These are phyloP conservation scores for Orbilia blumenaviensis DNA, from an alignment of 2,329 filamentous ascomycete species.

Conservation along the genomic window DNA sequence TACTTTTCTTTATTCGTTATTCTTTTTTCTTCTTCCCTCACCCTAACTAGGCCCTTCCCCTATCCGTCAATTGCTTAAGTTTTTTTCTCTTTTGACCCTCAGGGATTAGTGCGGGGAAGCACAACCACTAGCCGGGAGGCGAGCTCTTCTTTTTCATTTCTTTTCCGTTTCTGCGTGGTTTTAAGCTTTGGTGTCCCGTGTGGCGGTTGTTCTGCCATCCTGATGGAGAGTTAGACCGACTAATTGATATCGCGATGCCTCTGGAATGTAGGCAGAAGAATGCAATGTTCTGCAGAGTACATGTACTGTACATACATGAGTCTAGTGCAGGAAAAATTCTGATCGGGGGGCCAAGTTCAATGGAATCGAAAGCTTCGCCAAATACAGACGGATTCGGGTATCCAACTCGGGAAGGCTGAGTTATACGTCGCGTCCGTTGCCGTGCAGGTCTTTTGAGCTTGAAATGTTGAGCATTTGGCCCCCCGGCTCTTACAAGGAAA, in stretches of 20 bases:
- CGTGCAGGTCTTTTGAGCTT: background rate
- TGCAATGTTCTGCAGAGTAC: constrained; percentile 2
- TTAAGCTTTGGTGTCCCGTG: constrained; percentile 20
- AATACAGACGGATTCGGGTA: background rate
- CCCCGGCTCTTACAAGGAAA: background rate
- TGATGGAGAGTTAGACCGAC: background rate
- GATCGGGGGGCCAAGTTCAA: background rate
- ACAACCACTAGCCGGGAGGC: constrained; percentile 44
- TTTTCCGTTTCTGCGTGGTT: constrained; percentile 9
- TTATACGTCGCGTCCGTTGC: background rate
- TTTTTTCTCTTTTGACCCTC: constrained; percentile 21
- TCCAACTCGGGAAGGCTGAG: background rate
- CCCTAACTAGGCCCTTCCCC: no score
- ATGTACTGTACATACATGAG: background rate
- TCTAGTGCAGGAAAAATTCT: background rate
- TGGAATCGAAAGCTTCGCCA: background rate
- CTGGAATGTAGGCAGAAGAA: background rate
- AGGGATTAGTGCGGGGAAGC: constrained; percentile 49
- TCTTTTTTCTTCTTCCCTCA: no score
- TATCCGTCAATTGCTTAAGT: background rate
- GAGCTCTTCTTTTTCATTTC: constrained; percentile 30
- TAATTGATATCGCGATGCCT: background rate
- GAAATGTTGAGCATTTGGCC: background rate
- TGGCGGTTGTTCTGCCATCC: background rate
- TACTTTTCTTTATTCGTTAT: background rate